Evolutionary conservation across 345 rosid genomes (phyloP).

Genomic region (Cochlearia excelsa): DNA sequence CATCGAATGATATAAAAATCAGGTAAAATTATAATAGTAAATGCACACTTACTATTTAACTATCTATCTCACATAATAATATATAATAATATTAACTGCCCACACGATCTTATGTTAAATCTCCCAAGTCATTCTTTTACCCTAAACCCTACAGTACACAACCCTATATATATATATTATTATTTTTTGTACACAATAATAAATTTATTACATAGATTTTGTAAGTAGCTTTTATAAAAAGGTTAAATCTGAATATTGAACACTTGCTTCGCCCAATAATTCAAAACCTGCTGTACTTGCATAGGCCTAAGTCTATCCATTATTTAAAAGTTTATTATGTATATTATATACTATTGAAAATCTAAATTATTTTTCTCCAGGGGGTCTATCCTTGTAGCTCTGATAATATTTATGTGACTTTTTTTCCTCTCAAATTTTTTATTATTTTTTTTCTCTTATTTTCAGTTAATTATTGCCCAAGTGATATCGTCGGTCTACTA

Average conservation of each 20-base stretch:
- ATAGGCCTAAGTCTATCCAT: constrained; percentile 40
- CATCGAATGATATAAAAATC: constrained; percentile 24
- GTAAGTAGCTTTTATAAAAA: not conserved
- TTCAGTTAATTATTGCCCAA: constrained; percentile 33
- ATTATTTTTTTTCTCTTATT: constrained; percentile 21
- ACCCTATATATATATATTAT: constrained; percentile 5
- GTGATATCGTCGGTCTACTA: constrained; percentile 33
- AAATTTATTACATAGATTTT: too few species aligned
- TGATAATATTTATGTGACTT: constrained; percentile 28
- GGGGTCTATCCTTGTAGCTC: constrained; percentile 30
- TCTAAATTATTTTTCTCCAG: constrained; percentile 14
- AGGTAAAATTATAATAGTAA: constrained; percentile 21
- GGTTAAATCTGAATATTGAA: not conserved
- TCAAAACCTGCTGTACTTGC: constrained; percentile 33
- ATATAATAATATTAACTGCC: constrained; percentile 23
- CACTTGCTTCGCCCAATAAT: constrained; percentile 36
- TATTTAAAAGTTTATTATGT: constrained; percentile 23
- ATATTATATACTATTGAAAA: constrained; percentile 21
- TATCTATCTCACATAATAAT: constrained; percentile 30
- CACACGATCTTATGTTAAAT: constrained; percentile 39
- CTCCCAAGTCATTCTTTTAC: constrained; percentile 39
- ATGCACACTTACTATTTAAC: constrained; percentile 27
- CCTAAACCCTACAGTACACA: constrained; percentile 17
- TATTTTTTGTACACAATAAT: too few species aligned
- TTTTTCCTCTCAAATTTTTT: not conserved